Conservation (phyloP, 2,329 filamentous ascomycete genomes). For the Phyllosticta citribraziliensis region DNA sequence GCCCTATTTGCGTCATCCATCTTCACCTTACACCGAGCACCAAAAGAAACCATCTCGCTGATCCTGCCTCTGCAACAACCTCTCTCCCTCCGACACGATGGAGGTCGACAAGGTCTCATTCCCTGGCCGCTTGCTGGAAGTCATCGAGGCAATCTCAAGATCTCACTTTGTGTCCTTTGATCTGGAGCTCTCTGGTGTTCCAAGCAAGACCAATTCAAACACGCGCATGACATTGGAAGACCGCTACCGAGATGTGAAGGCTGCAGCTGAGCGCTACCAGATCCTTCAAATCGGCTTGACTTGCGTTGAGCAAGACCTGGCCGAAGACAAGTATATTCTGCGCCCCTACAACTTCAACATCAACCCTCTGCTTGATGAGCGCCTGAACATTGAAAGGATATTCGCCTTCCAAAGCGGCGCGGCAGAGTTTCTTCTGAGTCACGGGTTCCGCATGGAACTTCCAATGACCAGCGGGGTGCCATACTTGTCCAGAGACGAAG, state of each 20-base stretch:
- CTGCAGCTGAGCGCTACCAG: slow-evolving; percentile 52
- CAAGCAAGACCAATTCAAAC: slow-evolving; percentile 18
- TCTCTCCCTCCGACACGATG: slow-evolving; percentile 40
- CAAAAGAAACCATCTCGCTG: not conserved
- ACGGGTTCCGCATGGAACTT: slow-evolving; percentile 49
- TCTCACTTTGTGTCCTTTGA: slow-evolving; percentile 56
- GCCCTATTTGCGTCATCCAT: not conserved
- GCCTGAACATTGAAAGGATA: slow-evolving; percentile 49
- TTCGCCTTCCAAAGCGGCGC: slow-evolving; percentile 51
- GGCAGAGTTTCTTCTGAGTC: slow-evolving; percentile 49
- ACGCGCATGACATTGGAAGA: slow-evolving; percentile 46
- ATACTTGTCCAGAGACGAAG: slow-evolving; percentile 54
- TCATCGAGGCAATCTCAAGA: slow-evolving; percentile 48
- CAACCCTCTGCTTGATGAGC: slow-evolving; percentile 45
- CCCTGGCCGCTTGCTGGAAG: slow-evolving; percentile 40
- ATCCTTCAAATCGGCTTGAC: slow-evolving; percentile 60
- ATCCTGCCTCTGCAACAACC: not conserved
- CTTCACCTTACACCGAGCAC: not conserved
- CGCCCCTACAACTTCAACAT: slow-evolving; percentile 57
- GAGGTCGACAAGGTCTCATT: slow-evolving; percentile 46
- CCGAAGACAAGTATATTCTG: slow-evolving; percentile 46
- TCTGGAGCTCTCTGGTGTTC: slow-evolving; percentile 57
- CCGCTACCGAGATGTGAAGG: slow-evolving; percentile 51
- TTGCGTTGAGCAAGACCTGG: slow-evolving; percentile 47
- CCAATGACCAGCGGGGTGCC: slow-evolving; percentile 49